Base-by-base conservation (phyloP, 2,329 filamentous ascomycete genomes). In the Mariannaea sp. region DNA sequence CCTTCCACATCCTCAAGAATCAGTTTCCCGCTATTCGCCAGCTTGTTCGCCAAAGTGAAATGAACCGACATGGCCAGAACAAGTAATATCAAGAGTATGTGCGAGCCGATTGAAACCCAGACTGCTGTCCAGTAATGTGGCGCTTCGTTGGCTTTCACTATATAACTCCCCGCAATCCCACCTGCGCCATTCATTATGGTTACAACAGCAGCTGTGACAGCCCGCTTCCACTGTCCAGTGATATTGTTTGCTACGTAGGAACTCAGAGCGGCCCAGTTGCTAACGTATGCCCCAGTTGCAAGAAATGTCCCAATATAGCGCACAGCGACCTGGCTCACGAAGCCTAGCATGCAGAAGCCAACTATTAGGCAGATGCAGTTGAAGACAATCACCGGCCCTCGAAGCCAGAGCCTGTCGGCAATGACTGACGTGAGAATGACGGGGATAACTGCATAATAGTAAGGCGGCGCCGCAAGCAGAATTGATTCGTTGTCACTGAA, bases 191-290 rank as follows among this genome's bases (percentile, higher is more conserved):
- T 42, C 36, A 42, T 38, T 1, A 36, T 43, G 7, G 43, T 36
- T 20, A 53, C 24, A 4, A 38, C 16, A 2, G 49, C 49, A 2
- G 49, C 38, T 5, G 42, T 47, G 8, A 47, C 35, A 0, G 49
- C 49, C 8, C 49, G 36, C 14, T 47, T 53, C 49, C 49, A 53
- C 36, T 53, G 49, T 1, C 49, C 49, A 5, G 42, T 20, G 10
- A 53, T 16, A 6, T 53, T 53, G 22, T 47, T 53, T 22, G 43
- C 30, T 8, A 42, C 36, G 8, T 47, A 53, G 6, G 49, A 38
- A 13, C 38, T 47, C 35, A 53, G 9, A 7, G 43, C 42, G 7
- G 43, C 46, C 46, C 46, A 47, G 36, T 47, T 47, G 20, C 43
- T 47, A 6, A 47, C 19, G 38, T 53, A 53, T 10, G 49, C 49